Evolutionary conservation across 768 basidiomycete species (phyloP), one percentile per base, ranked within the genome.

Genomic region (Hysterangium stoloniferum): DNA sequence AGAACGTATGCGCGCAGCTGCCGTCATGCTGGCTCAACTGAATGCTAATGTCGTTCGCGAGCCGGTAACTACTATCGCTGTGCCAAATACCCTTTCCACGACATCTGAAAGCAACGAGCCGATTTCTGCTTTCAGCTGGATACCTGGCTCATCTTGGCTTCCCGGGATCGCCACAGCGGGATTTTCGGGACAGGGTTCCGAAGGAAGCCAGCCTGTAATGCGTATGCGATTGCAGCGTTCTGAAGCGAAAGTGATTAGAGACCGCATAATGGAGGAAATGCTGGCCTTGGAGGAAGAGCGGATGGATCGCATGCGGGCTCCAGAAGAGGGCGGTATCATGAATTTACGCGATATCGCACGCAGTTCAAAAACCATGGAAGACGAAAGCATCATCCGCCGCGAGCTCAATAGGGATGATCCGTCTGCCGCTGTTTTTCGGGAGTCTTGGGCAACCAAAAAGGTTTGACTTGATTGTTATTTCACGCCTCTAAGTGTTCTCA

Each of bases 231-330:
- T 99, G 20, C 84, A 89, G 55, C 73, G 80, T 15, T 71, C 81
- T 2, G 92, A 97, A 64, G 95, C 94, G 4, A 75, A 86, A 0
- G 86, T 86, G 1, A 99, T 99, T 57, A 79, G 91, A 13, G 86
- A 92, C 57, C 77, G 93, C 19, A 99, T 99, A 54, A 99, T 99
- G 96, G 81, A 86, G 58, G 96, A 99, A 73, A 99, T 99, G 96
- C 73, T 97, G 55, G 75, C 91, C 20, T 71, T 99, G 24, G 96
- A 99, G 66, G 94, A 98, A 63, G 92, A 98, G 64, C 79, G 96
- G 22, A 94, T 99, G 83, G 80, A 86, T 53, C 78, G 93, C 17
- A 97, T 95, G 94, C 31, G 38, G 25, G 42, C 31, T 29, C 40
- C 51, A 32, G 33, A 48, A 43, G 37, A 42, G 24, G 27, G 31